Base-by-base conservation (phyloP, 23 red algal species). In the Gracilaria gracilis region DNA sequence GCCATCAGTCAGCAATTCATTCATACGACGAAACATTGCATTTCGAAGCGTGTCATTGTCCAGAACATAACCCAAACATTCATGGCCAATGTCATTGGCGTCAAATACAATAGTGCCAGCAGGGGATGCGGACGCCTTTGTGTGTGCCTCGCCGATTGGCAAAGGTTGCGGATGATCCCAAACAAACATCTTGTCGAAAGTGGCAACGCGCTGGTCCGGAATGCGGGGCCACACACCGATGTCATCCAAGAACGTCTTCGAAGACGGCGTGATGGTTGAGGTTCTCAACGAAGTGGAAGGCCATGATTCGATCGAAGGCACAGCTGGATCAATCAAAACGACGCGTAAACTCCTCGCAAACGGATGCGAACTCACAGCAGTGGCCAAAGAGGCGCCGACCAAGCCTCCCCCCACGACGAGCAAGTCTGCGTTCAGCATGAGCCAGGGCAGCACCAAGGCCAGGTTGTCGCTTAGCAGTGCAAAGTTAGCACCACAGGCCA, bases 331-430 rank as follows among this genome's bases (percentile, higher is more conserved):
- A 37, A 95, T 79, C 44, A 94, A 42, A 27, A 93, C 57, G 11
- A 84, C 51, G 44, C 47, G 31, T 27, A 91, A 57, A 25, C 44
- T 54, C 15, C 33, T 47, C 0, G 83, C 46, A 49, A 75, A 27
- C 48, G 88, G 94, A 53, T 79, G 67, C 17, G 75, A 86, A 33
- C 55, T 57, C 23, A 98, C 38, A 1, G 91, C 91, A 17, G 92
- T 73, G 33, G 88, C 92, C 35, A 98, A 80, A 11, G 96, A 82
- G 25, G 92, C 75, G 32, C 96, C 96, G 39, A 98, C 96, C 33
- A 98, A 75, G 9, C 96, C 96, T 9, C 91, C 96, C 0, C 96
- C 96, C 1, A 98, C 87, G 50, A 98, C 87, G 48, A 92, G 49
- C 32, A 98, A 50, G 69, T 98, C 96, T 7, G 58, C 87, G 36